Base-by-base conservation (phyloP, 768 basidiomycete genomes). In the Xerocomus spinulosus region DNA sequence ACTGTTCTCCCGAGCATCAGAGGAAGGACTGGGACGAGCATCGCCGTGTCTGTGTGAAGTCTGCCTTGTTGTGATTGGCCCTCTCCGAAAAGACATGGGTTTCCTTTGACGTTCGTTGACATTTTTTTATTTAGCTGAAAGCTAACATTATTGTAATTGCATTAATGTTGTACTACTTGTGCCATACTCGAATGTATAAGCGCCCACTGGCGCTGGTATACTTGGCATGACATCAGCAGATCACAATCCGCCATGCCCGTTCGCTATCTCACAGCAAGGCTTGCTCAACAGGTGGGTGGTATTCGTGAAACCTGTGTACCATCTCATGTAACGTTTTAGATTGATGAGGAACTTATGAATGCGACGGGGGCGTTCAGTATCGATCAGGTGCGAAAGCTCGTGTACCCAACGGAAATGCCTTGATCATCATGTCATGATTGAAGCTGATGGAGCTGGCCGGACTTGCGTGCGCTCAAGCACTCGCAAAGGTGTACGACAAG, bases 401-500 rank as follows among this genome's bases (percentile, higher is more conserved):
- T 17, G 42, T 42, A 17, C 23, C 34, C 28, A 24, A 9, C 26
- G 25, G 24, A 24, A 5, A 20, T 25, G 44, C 15, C 5, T 36
- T 53, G 29, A 47, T 47, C 26, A 30, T 18, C 9, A 25, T 36
- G 26, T n/a, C 18, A 18, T 44, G 49, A 20, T 38, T 17, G 17
- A 61, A 95, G 91, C 71, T 97, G 25, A 96, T 97, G 92, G 95
- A 98, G 61, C 78, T 98, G 12, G 95, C 95, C 25, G 96, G 96
- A 1, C 72, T 98, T 9, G 85, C 95, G 2, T 94, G 94, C 61
- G 96, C 95, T 0, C 90, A 94, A 63, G 79, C 88, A 0, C 70
- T 97, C 3, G 83, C 87, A 6, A 83, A 74, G n/a, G 81, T 83
- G 0, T 98, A 91, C 63, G 73, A 71, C 33, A 80, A 76, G 25